Percentiles rank a stretch among this genome's conserved stretches.
These are phyloP conservation scores for Rhodomyrtus psidioides DNA, from an alignment of 441 rosid genomes.

Conservation along the genomic window DNA sequence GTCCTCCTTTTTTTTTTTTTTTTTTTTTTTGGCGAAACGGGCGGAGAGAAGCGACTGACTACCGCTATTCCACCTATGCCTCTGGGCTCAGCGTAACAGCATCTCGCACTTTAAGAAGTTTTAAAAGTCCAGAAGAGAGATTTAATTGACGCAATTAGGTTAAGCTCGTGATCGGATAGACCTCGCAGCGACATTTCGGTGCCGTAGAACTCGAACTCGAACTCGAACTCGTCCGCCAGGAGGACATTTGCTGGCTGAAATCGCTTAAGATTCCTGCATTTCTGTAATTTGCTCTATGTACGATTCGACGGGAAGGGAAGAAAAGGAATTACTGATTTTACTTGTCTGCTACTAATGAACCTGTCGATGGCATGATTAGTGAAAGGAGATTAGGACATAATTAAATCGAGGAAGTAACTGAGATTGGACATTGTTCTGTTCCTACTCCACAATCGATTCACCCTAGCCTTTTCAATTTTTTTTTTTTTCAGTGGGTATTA, in stretches of 20 bases:
- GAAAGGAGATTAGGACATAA: neutral
- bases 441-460: neutral
- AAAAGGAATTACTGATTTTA: neutral
- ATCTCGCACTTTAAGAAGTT: no score
- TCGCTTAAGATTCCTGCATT: neutral
- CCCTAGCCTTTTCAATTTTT: neutral
- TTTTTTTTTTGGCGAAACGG: no score
- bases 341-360: neutral
- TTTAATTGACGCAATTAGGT: neutral
- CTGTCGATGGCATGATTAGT: neutral
- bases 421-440: neutral
- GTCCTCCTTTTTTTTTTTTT: no score
- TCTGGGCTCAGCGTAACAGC: no score
- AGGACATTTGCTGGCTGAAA: neutral
- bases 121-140: neutral
- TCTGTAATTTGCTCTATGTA: neutral
- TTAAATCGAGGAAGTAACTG: neutral
- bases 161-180: neutral
- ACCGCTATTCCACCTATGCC: neutral
- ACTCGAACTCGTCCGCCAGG: neutral
- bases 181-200: neutral
- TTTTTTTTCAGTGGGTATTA: no score
- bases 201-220: neutral
- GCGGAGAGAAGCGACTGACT: neutral
- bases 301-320: neutral